Evolutionary conservation across 106 monocot species (phyloP), one percentile per base, ranked within the genome.

Genomic region (Apostasia shenzhenica): DNA sequence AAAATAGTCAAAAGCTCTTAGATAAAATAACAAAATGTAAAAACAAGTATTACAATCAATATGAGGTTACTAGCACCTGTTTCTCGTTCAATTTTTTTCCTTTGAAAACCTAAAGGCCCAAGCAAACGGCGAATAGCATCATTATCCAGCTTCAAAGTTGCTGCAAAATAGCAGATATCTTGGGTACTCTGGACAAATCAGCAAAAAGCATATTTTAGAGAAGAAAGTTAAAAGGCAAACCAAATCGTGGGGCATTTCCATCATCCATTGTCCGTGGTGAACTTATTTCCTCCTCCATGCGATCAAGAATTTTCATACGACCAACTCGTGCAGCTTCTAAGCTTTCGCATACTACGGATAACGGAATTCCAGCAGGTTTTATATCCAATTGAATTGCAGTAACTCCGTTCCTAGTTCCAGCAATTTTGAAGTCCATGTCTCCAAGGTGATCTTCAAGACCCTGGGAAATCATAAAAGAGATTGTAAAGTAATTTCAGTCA

Each of bases 401-500:
- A 70, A 97, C 72, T 68, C 97, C 97, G 73, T 81, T 87, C 49
- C 78, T 85, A 58, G 97, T 92, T 74, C 97, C 97, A 6, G 97
- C 89, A 75, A 97, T 90, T 77, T 97, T 97, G 68, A 97, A 97
- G 55, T 97, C 97, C 92, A 97, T 97, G 75, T 97, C 97, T 54
- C 97, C 97, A 66, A 89, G 84, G 67, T 97, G 97, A 87, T 97
- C 97, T 80, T 97, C 97, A 63, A 97, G 85, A 54, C 97, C 97
- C 97, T 97, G 41, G 45, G 3, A 55, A n/a, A 63, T 50, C 10
- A 52, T 54, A 14, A n/a, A 59, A 55, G 63, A 56, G 11, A 67
- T 39, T 57, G 11, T 41, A n/a, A 47, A 61, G 45, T 61, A 43
- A 41, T 8, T 48, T 2, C 5, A 65, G 37, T 2, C 10, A 48